These are phyloP conservation scores for Stachybotrys echinatus DNA, from an alignment of 2,329 filamentous ascomycete genomes.

Conservation along the genomic window DNA sequence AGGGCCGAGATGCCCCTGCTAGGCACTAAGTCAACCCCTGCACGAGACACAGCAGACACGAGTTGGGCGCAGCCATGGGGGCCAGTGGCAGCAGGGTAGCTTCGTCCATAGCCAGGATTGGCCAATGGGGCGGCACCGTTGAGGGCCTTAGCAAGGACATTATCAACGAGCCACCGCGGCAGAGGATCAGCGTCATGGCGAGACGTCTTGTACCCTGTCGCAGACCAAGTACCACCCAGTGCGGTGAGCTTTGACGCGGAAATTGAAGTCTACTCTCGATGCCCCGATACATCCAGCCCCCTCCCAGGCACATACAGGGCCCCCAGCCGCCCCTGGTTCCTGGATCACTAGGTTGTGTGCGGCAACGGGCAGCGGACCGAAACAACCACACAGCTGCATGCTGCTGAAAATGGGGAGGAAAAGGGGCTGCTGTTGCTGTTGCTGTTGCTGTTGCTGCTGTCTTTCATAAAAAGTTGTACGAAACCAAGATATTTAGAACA, in stretches of 20 bases:
- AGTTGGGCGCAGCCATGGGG: background rate
- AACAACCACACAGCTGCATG: too few species aligned
- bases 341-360: too few species aligned
- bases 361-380: too few species aligned
- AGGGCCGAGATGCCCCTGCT: background rate
- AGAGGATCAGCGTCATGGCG: background rate
- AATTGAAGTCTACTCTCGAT: background rate
- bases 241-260: background rate
- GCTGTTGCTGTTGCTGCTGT: too few species aligned
- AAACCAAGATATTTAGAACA: too few species aligned
- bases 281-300: background rate
- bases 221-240: background rate
- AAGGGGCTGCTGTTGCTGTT: background rate
- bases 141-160: too few species aligned
- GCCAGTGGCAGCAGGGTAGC: background rate
- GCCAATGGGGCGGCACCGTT: too few species aligned
- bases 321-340: background rate
- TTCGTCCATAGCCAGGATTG: background rate
- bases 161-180: background rate
- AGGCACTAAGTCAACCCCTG: background rate
- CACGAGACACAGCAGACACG: conserved; percentile 1
- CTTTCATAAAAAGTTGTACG: too few species aligned
- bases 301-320: too few species aligned
- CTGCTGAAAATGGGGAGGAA: background rate
- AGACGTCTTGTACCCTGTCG: background rate